Percentiles rank a stretch among this genome's conserved stretches.
These are phyloP conservation scores for Gossypium sturtianum DNA, from an alignment of 345 rosid genomes.

Conservation along the genomic window DNA sequence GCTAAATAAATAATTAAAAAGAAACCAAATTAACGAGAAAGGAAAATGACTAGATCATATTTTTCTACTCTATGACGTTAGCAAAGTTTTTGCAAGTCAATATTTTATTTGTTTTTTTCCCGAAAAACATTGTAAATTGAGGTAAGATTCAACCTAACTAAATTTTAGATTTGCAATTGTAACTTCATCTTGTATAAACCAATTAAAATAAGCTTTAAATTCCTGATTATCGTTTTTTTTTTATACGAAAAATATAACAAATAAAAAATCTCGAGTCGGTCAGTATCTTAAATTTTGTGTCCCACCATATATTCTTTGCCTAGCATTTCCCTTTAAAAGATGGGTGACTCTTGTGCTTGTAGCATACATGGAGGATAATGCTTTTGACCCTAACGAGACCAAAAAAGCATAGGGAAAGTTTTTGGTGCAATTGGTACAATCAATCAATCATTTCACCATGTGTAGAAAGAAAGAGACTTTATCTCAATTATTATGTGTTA, in stretches of 20 bases:
- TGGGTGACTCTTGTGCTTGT: slow-evolving; percentile 24
- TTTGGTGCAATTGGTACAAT: slow-evolving; percentile 6
- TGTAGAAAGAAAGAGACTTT: neutral
- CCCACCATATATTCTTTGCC: slow-evolving; percentile 20
- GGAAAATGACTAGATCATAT: slow-evolving; percentile 1
- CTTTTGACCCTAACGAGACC: slow-evolving; percentile 8
- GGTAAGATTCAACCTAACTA: too few relatives aligned
- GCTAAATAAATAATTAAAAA: neutral
- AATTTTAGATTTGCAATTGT: too few relatives aligned
- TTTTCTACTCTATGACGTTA: neutral
- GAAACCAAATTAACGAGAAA: neutral
- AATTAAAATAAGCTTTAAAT: too few relatives aligned
- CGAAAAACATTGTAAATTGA: too few relatives aligned
- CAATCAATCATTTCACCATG: slow-evolving; percentile 7
- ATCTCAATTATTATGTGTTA: neutral
- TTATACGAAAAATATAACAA: too few relatives aligned
- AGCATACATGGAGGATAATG: neutral
- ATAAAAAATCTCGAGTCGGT: too few relatives aligned
- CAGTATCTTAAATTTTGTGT: neutral
- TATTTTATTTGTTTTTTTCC: neutral
- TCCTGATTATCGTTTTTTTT: too few relatives aligned
- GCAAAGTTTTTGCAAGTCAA: neutral
- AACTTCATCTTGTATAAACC: too few relatives aligned
- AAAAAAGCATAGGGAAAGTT: neutral
- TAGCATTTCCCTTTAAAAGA: slow-evolving; percentile 1